Evolutionary conservation across 1,284 basidiomycete species (phyloP).

Genomic region (Blastosporella zonata): DNA sequence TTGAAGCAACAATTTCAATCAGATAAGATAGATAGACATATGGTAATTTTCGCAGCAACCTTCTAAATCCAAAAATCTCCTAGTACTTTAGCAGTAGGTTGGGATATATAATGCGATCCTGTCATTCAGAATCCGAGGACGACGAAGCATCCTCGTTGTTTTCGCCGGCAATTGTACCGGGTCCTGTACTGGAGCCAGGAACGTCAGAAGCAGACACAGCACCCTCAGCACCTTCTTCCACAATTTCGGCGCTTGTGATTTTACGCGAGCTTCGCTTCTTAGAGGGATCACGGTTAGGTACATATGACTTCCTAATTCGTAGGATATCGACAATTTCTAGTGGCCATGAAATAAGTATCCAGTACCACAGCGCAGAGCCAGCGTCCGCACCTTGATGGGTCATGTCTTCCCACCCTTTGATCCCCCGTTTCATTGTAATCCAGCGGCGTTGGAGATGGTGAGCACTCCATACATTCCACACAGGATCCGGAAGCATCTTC

Average conservation of each 20-base stretch:
- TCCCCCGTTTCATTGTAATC: constrained; percentile 70
- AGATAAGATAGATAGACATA: background rate
- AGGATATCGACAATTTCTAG: constrained; percentile 79
- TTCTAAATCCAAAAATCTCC: no score
- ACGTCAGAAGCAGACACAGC: constrained; percentile 19
- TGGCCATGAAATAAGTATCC: constrained; percentile 8
- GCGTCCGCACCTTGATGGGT: constrained; percentile 58
- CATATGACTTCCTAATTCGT: constrained; percentile 62
- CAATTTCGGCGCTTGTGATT: constrained; percentile 51
- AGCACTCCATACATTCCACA: constrained; percentile 83
- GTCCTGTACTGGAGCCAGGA: constrained; percentile 26
- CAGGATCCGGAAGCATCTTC: constrained; percentile 67
- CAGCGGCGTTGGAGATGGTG: constrained; percentile 74
- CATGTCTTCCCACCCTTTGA: constrained; percentile 77
- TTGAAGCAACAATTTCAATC: no score
- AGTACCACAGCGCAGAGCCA: background rate
- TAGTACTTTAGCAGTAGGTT: background rate
- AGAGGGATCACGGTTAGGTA: constrained; percentile 36
- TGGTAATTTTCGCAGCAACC: background rate
- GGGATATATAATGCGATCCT: background rate
- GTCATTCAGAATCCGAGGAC: constrained; percentile 16
- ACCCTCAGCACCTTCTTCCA: constrained; percentile 31
- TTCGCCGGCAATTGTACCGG: constrained; percentile 14
- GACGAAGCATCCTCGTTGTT: constrained; percentile 11
- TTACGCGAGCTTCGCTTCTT: constrained; percentile 40